Conservation (phyloP, 495 filamentous ascomycete species). For the Daldinia decipiens region DNA sequence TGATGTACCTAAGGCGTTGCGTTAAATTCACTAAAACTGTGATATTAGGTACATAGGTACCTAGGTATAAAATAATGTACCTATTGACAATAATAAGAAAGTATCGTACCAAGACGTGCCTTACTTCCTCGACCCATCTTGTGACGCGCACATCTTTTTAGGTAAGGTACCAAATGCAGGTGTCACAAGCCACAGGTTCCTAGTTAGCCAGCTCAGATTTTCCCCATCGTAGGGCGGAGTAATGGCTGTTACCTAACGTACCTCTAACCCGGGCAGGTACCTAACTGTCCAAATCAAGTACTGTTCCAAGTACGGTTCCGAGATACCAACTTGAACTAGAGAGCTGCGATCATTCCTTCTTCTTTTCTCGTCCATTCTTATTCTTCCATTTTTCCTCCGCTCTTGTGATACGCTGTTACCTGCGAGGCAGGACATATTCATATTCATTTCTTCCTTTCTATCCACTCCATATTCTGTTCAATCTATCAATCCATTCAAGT, state of each 20-base stretch:
- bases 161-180: slow-evolving; percentile 28
- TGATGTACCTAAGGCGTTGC: not conserved
- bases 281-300: not conserved
- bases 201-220: slow-evolving; percentile 9
- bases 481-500: slow-evolving; percentile 20
- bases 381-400: slow-evolving; percentile 28
- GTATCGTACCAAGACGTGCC: slow-evolving; percentile 11
- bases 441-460: slow-evolving; percentile 22
- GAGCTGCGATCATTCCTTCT: slow-evolving; percentile 27
- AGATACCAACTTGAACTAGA: slow-evolving; percentile 16
- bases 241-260: slow-evolving; percentile 4
- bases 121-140: slow-evolving; percentile 12
- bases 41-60: not conserved
- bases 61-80: too few species aligned
- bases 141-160: slow-evolving; percentile 31
- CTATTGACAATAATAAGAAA: not conserved
- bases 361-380: slow-evolving; percentile 27
- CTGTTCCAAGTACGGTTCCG: not conserved
- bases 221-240: slow-evolving; percentile 25
- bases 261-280: not conserved
- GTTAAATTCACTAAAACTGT: not conserved
- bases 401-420: slow-evolving; percentile 32
- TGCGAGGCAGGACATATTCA: slow-evolving; percentile 38
- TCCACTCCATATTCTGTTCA: slow-evolving; percentile 7
- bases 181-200: slow-evolving; percentile 21